Evolutionary conservation across 495 filamentous ascomycete species (phyloP), one percentile per base, ranked within the genome.

Genomic region (Lentithecium fluviatile): DNA sequence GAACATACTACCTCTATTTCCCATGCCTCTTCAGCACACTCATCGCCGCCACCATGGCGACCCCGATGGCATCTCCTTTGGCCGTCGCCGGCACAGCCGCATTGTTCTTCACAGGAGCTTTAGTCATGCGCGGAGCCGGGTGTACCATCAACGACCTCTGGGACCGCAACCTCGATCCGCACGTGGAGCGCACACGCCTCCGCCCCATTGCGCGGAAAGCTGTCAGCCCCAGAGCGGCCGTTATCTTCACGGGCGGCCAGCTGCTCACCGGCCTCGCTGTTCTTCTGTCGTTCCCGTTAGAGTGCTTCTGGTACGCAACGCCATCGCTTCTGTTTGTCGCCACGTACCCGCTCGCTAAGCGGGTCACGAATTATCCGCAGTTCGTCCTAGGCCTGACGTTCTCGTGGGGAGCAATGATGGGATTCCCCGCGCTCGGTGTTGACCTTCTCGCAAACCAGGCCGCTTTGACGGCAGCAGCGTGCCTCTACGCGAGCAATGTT

Each of bases 81-180:
- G 70, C 82, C 8, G 80, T 89, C 15, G 11, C 88, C 29, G 74
- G 79, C 45, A 95, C 89, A 1, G 80, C 80, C 1, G 74, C 83
- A 1, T 84, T 96, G 53, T 98, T 98, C 79, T 85, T 94, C 70
- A 75, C 82, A 8, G 94, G 94, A 40, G 92, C 94, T 1, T 70
- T 97, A 58, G 86, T 97, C 68, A 97, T 98, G 94, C 90, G 94
- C 52, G 91, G 94, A 26, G 94, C 94, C n/a, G 94, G 94, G 15
- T 98, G 94, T 75, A 87, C 94, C 32, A 94, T 98, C 77, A 97
- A 98, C 74, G 94, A 98, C 71, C 82, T 97, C 45, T 96, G 90
- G 92, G 94, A 97, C 75, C 85, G 90, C 63, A 88, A 95, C 68
- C 82, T 98, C 17, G 94, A 98, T 73, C 89, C 88, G 20, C 83